phyloP scores from a whole-genome alignment of 1,284 basidiomycete genomes.

The Sutorius eximius region DNA sequence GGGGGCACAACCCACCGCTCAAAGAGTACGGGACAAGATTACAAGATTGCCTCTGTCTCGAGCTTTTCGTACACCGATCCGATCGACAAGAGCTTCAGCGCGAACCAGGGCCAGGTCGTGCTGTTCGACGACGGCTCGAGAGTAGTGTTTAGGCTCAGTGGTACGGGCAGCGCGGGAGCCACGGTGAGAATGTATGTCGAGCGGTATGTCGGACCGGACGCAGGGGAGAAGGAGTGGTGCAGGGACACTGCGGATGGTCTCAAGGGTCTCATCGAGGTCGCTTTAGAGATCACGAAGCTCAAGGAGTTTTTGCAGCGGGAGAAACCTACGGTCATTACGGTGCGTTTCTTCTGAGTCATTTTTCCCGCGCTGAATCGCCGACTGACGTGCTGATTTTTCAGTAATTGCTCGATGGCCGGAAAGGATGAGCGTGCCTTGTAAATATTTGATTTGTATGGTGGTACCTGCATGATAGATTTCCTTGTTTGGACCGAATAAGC shows the following conservation, averaged over 20 bases:
- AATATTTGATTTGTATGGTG: slow-evolving; percentile 19
- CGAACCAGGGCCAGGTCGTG: slow-evolving; percentile 96
- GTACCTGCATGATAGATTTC: slow-evolving; percentile 1
- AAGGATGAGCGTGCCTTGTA: neutral
- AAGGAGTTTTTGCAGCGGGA: slow-evolving; percentile 84
- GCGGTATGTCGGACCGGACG: slow-evolving; percentile 79
- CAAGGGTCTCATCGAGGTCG: slow-evolving; percentile 94
- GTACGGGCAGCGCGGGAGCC: slow-evolving; percentile 94
- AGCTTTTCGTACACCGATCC: slow-evolving; percentile 98
- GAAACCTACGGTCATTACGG: slow-evolving; percentile 95
- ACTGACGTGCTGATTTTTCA: slow-evolving; percentile 5
- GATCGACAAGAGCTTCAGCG: slow-evolving; percentile 90
- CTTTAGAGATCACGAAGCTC: slow-evolving; percentile 81
- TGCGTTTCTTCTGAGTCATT: slow-evolving; percentile 39
- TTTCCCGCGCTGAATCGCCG: slow-evolving; percentile 2
- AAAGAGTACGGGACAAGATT: slow-evolving; percentile 65
- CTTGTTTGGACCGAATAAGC: neutral
- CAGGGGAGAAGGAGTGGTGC: slow-evolving; percentile 73
- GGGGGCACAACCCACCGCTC: slow-evolving; percentile 67
- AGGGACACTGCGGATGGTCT: slow-evolving; percentile 86
- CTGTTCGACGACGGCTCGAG: slow-evolving; percentile 89
- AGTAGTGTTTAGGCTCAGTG: slow-evolving; percentile 94
- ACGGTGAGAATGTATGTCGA: slow-evolving; percentile 93
- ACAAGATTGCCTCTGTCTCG: slow-evolving; percentile 78
- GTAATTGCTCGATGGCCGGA: slow-evolving; percentile 8